Conservation (phyloP, 2,329 filamentous ascomycete species). For the Aspergillus sclerotialis region DNA sequence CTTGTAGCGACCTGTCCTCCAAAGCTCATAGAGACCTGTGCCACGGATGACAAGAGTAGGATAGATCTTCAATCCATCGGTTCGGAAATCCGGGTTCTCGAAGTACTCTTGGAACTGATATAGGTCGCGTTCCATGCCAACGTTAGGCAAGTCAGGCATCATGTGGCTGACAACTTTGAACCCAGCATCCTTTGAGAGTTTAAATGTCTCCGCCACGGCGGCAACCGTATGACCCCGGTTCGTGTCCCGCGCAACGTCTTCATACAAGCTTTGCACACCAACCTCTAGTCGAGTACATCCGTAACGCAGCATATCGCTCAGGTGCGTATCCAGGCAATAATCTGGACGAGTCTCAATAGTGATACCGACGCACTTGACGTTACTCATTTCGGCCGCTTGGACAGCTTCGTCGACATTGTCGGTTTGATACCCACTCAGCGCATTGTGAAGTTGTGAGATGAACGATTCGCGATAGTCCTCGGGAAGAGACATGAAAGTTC, state of each 20-base stretch:
- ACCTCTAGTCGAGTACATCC: constrained; percentile 92
- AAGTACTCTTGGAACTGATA: constrained; percentile 98
- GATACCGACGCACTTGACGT: constrained; percentile 95
- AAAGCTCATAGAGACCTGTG: constrained; percentile 92
- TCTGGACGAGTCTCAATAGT: constrained; percentile 97
- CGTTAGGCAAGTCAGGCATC: constrained; percentile 98
- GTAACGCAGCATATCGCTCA: constrained; percentile 95
- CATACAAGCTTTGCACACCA: constrained; percentile 93
- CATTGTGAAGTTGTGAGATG: constrained; percentile 93
- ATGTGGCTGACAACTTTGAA: constrained; percentile 99
- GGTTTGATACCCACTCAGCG: constrained; percentile 90
- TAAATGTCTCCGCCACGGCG: constrained; percentile 92
- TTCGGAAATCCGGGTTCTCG: constrained; percentile 90
- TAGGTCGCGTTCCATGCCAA: constrained; percentile 95
- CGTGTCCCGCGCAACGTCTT: constrained; percentile 96
- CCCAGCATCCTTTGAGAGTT: constrained; percentile 91
- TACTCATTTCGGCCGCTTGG: constrained; percentile 89
- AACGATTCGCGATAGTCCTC: constrained; percentile 87
- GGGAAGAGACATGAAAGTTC: constrained; percentile 95
- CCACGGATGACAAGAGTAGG: constrained; percentile 95
- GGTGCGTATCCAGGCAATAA: constrained; percentile 92
- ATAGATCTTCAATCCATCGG: constrained; percentile 96
- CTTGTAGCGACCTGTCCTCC: constrained; percentile 94
- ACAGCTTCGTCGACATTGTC: constrained; percentile 94
- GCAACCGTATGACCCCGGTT: constrained; percentile 96